Conservation (phyloP, 352 stramenopile genomes). For the Globisporangium paddicum region DNA sequence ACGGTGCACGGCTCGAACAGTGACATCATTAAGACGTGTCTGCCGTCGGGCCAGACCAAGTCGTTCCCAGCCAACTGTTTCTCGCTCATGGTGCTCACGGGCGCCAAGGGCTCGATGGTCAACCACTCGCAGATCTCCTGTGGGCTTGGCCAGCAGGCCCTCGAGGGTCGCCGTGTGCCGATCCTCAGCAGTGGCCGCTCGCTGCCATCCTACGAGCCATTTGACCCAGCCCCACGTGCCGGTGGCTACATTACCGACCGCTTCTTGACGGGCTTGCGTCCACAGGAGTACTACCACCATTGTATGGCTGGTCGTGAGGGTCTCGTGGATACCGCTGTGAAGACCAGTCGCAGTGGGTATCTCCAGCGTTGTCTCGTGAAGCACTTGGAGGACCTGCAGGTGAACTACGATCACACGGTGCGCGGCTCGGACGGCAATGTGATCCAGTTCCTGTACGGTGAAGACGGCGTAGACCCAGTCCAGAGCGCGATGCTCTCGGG, state of each 20-base stretch:
- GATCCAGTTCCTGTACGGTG: constrained; percentile 99
- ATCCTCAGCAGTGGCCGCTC: constrained; percentile 97
- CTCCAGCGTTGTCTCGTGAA: constrained; percentile 99
- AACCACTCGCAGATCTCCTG: constrained; percentile 99
- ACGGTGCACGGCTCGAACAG: constrained; percentile 89
- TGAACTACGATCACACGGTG: constrained; percentile 99
- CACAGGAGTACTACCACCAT: constrained; percentile 99
- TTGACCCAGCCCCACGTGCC: constrained; percentile 95
- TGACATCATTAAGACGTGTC: constrained; percentile 99
- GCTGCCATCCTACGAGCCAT: constrained; percentile 97
- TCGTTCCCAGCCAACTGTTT: constrained; percentile 99
- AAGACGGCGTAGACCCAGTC: constrained; percentile 98
- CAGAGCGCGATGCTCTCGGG: constrained; percentile 94
- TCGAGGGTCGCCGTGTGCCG: constrained; percentile 98
- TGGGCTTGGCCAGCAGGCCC: constrained; percentile 97
- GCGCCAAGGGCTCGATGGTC: constrained; percentile 99
- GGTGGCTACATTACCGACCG: constrained; percentile 99
- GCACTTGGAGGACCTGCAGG: constrained; percentile 96
- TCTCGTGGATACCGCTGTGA: constrained; percentile 99
- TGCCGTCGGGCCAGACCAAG: constrained; percentile 96
- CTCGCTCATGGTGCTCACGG: constrained; percentile 98
- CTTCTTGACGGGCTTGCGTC: constrained; percentile 96
- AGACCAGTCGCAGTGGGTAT: constrained; percentile 99
- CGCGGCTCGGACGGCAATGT: constrained; percentile 96
- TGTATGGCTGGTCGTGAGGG: constrained; percentile 99